Percentiles rank a stretch among this genome's conserved stretches.
Evolutionary conservation across 2,329 filamentous ascomycete genomes (phyloP).

Genomic region (Allantophomopsis cytisporea): DNA sequence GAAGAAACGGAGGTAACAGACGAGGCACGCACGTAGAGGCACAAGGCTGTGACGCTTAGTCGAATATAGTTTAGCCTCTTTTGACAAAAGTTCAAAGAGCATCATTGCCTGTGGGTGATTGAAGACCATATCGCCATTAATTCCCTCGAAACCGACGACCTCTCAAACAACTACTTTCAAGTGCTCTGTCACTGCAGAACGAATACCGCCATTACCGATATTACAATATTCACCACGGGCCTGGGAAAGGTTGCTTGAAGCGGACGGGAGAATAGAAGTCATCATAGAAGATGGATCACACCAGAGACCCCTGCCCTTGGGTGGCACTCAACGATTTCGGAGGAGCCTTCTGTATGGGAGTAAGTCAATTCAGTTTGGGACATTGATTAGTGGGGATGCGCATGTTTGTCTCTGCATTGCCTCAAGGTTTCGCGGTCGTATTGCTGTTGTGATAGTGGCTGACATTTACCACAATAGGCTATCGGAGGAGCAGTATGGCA

Average conservation of each 20-base stretch:
- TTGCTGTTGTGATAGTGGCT: background rate
- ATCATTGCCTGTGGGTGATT: no score
- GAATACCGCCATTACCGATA: no score
- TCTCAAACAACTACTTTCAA: no score
- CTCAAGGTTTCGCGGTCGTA: background rate
- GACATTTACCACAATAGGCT: slow-evolving; percentile 29
- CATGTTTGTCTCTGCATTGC: background rate
- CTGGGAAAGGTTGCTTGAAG: background rate
- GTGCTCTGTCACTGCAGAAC: no score
- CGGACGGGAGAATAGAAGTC: slow-evolving; percentile 2
- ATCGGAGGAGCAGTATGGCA: slow-evolving; percentile 85
- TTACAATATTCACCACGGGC: no score
- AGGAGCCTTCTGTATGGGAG: slow-evolving; percentile 92
- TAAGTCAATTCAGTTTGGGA: slow-evolving; percentile 33
- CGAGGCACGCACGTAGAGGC: no score
- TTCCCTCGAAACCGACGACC: no score
- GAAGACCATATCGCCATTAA: no score
- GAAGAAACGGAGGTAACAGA: no score
- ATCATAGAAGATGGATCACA: slow-evolving; percentile 66
- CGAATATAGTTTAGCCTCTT: no score
- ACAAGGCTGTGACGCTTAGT: no score
- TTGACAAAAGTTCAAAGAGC: no score
- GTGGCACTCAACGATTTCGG: slow-evolving; percentile 96
- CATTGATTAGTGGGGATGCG: background rate
- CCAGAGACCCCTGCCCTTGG: slow-evolving; percentile 92